Percentiles rank a stretch among this genome's conserved stretches.
Evolutionary conservation across 208 protist genomes (phyloP).

Genomic region (Leishmania amazonensis): DNA sequence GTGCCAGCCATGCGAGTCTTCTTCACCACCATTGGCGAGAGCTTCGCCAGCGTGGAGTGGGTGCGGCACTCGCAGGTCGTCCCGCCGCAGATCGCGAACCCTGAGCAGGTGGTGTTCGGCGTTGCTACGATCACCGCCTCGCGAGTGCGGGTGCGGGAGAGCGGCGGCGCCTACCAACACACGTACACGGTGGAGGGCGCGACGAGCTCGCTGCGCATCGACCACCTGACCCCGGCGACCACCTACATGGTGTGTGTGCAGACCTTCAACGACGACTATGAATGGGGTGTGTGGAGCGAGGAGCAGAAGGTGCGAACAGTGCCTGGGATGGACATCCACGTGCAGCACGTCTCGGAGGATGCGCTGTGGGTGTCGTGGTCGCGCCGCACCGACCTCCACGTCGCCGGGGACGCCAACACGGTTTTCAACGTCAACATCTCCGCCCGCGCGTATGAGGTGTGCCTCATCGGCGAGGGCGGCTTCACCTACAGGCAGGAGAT

Average conservation of each 20-base stretch:
- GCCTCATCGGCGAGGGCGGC: conserved; percentile 70
- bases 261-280: conserved; percentile 91
- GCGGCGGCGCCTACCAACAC: conserved; percentile 65
- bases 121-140: conserved; percentile 82
- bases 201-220: conserved; percentile 61
- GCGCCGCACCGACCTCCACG: conserved; percentile 63
- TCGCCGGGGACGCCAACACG: conserved; percentile 66
- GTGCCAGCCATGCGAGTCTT: conserved; percentile 76
- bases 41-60: conserved; percentile 81
- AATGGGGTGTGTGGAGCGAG: conserved; percentile 91
- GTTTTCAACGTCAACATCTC: conserved; percentile 82
- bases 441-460: conserved; percentile 79
- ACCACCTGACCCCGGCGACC: conserved; percentile 72
- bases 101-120: conserved; percentile 54
- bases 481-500: conserved; percentile 83
- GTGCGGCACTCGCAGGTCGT: conserved; percentile 70
- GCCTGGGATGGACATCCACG: conserved; percentile 79
- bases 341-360: conserved; percentile 91
- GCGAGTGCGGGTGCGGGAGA: conserved; percentile 81
- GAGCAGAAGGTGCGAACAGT: conserved; percentile 88
- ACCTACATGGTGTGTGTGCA: conserved; percentile 90
- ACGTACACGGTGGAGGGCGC: conserved; percentile 74
- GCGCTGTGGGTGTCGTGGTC: conserved; percentile 87
- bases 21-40: conserved; percentile 89
- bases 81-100: conserved; percentile 56